Evolutionary conservation across 192 early-diverging fungal species (phyloP).

Genomic region (Podila epigama): DNA sequence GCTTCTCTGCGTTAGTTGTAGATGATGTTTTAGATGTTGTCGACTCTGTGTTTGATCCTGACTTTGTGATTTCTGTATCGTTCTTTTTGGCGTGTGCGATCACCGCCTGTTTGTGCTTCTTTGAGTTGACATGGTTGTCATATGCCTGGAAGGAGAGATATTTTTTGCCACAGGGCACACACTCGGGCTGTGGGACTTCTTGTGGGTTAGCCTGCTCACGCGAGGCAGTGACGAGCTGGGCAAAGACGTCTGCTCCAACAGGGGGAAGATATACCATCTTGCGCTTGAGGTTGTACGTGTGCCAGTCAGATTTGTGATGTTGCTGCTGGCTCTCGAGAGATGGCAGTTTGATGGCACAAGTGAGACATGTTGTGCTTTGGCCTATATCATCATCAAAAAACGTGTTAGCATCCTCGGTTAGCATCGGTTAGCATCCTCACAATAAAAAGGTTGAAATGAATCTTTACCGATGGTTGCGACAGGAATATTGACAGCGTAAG

Average conservation of each 20-base stretch:
- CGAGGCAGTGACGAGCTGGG: constrained; percentile 65
- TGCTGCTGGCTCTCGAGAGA: constrained; percentile 86
- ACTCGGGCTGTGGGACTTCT: constrained; percentile 33
- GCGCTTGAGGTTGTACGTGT: constrained; percentile 99
- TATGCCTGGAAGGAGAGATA: constrained; percentile 87
- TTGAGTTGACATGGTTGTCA: constrained; percentile 88
- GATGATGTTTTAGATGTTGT: constrained; percentile 50
- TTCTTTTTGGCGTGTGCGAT: constrained; percentile 24
- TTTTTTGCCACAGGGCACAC: constrained; percentile 61
- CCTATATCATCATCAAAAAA: constrained; percentile 6
- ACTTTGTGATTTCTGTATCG: neutral
- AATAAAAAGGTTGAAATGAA: neutral
- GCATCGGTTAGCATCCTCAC: neutral
- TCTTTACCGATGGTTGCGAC: constrained; percentile 24
- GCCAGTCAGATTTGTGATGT: constrained; percentile 98
- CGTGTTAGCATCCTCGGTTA: neutral
- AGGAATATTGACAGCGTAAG: constrained; percentile 33
- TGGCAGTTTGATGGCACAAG: constrained; percentile 94
- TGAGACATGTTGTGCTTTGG: constrained; percentile 69
- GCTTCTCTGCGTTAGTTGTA: constrained; percentile 79
- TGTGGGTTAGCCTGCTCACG: constrained; percentile 36
- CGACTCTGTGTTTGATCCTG: constrained; percentile 4
- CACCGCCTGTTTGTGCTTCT: constrained; percentile 86
- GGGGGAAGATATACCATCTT: constrained; percentile 93
- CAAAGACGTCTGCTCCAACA: constrained; percentile 84